phyloP scores from a whole-genome alignment of 2,329 filamentous ascomycete genomes.

The Arachnomyces sp. region DNA sequence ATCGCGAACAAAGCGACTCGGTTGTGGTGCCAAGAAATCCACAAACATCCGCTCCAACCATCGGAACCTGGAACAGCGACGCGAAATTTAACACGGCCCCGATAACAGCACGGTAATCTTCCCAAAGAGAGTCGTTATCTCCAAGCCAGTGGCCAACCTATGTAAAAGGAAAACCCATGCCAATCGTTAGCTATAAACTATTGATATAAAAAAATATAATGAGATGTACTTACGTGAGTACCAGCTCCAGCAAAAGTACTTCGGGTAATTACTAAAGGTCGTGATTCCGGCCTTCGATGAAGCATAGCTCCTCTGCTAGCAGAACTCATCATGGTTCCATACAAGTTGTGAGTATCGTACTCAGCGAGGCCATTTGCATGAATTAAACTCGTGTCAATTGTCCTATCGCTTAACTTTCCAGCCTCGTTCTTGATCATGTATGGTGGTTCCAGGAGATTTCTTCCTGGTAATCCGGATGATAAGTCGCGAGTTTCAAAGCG shows the following conservation, averaged over 20 bases:
- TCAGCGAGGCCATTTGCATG: constrained; percentile 56
- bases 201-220: not conserved
- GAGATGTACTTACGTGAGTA: constrained; percentile 30
- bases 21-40: constrained; percentile 21
- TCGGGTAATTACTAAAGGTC: constrained; percentile 66
- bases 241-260: constrained; percentile 69
- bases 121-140: constrained; percentile 35
- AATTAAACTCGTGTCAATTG: constrained; percentile 58
- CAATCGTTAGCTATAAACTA: not conserved
- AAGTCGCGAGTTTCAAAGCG: constrained; percentile 1
- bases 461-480: constrained; percentile 48
- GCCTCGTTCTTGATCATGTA: constrained; percentile 59
- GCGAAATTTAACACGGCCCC: constrained; percentile 39
- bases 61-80: constrained; percentile 40
- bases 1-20: constrained; percentile 20
- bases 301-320: constrained; percentile 59
- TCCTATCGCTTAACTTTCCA: constrained; percentile 45
- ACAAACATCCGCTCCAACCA: constrained; percentile 33
- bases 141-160: constrained; percentile 43
- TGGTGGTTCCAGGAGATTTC: constrained; percentile 56
- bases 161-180: not conserved
- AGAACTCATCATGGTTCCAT: constrained; percentile 66
- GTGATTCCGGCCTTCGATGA: constrained; percentile 51
- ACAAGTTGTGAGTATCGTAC: constrained; percentile 71
- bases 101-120: constrained; percentile 41